A percentile compares a stretch with the other conserved stretches of the same genome.
Evolutionary conservation across 2,329 filamentous ascomycete genomes (phyloP).

Genomic region (Fusarium sarcochroum): DNA sequence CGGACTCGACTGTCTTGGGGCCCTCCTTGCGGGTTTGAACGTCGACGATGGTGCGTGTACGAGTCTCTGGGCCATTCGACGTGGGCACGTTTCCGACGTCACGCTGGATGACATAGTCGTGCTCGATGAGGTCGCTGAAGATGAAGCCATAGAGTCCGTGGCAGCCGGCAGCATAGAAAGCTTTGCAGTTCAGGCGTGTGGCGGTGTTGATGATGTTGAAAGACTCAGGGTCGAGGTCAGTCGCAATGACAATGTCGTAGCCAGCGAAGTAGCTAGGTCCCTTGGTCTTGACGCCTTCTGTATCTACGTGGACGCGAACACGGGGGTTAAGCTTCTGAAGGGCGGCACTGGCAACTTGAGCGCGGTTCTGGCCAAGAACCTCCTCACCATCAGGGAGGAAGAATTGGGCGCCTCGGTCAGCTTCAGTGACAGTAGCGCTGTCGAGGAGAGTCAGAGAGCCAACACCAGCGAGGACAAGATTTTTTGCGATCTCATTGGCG

Average conservation of each 20-base stretch:
- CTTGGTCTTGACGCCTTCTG: conserved; percentile 76
- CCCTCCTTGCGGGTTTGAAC: conserved; percentile 79
- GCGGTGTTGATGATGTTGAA: conserved; percentile 88
- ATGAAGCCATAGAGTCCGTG: conserved; percentile 96
- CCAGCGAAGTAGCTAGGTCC: conserved; percentile 79
- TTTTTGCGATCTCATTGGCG: conserved; percentile 96
- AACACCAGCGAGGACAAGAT: conserved; percentile 93
- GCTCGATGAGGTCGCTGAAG: conserved; percentile 91
- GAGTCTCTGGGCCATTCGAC: conserved; percentile 74
- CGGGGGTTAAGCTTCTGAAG: conserved; percentile 91
- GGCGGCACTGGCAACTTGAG: conserved; percentile 81
- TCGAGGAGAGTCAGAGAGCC: conserved; percentile 92
- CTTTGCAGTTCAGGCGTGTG: conserved; percentile 80
- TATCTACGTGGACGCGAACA: conserved; percentile 81
- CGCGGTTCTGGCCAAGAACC: conserved; percentile 85
- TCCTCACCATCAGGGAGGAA: conserved; percentile 77
- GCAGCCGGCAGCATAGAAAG: conserved; percentile 90
- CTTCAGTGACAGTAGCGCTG: conserved; percentile 78
- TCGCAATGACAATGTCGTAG: conserved; percentile 91
- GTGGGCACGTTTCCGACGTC: conserved; percentile 82
- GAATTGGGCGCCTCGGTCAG: conserved; percentile 87
- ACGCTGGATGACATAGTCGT: conserved; percentile 91
- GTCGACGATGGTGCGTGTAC: conserved; percentile 81
- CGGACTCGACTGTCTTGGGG: conserved; percentile 80
- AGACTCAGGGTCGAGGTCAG: conserved; percentile 82